These are phyloP conservation scores for Mycena chlorophos DNA, from an alignment of 768 basidiomycete species.

Conservation along the genomic window DNA sequence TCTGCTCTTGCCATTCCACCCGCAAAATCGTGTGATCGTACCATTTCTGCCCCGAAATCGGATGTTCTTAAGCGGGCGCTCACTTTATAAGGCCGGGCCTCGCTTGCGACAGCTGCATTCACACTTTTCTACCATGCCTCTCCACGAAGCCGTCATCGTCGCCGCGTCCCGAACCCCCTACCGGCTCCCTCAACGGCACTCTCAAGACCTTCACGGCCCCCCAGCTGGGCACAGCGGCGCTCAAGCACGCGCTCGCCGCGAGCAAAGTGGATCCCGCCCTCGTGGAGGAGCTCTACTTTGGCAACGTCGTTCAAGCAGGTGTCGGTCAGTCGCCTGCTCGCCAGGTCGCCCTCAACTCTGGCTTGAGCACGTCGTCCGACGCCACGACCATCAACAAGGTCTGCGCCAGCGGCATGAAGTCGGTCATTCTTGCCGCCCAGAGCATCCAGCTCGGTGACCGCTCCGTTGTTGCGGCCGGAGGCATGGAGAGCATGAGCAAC, in stretches of 20 bases:
- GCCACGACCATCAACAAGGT: conserved; percentile 99
- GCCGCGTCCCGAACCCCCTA: conserved; percentile 91
- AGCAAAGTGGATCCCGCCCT: conserved; percentile 75
- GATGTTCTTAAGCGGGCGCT: conserved; percentile 15
- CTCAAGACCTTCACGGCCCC: conserved; percentile 89
- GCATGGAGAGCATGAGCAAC: conserved; percentile 99
- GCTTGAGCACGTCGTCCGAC: conserved; percentile 81
- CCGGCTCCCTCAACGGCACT: conserved; percentile 87
- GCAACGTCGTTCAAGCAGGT: conserved; percentile 96
- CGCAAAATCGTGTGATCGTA: conserved; percentile 4
- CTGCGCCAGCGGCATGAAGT: conserved; percentile 96
- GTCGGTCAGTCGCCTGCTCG: conserved; percentile 98
- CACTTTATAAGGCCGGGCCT: conserved; percentile 10
- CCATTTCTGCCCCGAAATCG: conserved; percentile 14
- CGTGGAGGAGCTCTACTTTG: conserved; percentile 96
- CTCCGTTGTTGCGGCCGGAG: conserved; percentile 87
- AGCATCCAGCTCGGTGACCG: conserved; percentile 85
- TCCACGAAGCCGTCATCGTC: conserved; percentile 89
- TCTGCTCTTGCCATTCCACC: neutral
- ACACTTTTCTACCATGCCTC: conserved; percentile 43
- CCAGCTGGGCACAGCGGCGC: conserved; percentile 83
- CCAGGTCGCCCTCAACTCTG: conserved; percentile 92
- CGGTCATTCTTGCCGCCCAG: conserved; percentile 92
- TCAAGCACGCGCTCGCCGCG: conserved; percentile 86
- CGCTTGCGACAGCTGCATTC: conserved; percentile 8